Percentiles rank a stretch among this genome's conserved stretches.
phyloP scores from a whole-genome alignment of 306 rosid genomes.

The Vachellia pachyceras region DNA sequence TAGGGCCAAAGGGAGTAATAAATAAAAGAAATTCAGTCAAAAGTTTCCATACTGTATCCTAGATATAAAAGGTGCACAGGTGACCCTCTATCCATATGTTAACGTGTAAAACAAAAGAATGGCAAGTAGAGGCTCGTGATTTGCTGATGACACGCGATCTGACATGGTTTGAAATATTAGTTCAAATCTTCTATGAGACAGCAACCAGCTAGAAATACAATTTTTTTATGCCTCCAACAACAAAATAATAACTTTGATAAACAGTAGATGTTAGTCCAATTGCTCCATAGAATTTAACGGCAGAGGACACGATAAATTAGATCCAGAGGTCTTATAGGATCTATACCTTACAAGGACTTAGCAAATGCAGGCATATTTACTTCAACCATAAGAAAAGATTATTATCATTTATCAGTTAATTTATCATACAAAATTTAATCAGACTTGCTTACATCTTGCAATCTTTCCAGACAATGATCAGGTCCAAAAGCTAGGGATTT shows the following conservation, averaged over 20 bases:
- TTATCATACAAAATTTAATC: neutral
- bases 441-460: constrained; percentile 65
- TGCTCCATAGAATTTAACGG: constrained; percentile 11
- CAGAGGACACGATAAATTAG: constrained; percentile 21
- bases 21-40: constrained; percentile 24
- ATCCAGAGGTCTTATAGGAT: neutral
- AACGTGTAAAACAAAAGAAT: constrained; percentile 5
- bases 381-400: neutral
- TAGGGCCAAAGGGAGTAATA: neutral
- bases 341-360: constrained; percentile 11
- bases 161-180: neutral
- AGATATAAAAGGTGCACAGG: neutral
- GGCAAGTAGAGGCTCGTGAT: constrained; percentile 8
- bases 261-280: neutral
- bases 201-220: constrained; percentile 13
- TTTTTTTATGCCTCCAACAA: neutral
- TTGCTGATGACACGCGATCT: neutral
- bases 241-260: neutral
- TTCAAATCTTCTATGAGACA: constrained; percentile 1
- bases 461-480: constrained; percentile 64
- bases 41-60: constrained; percentile 21
- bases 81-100: neutral
- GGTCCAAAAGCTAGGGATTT: constrained; percentile 94
- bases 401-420: neutral
- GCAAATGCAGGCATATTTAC: constrained; percentile 21